Evolutionary conservation across 1,139 yeast genomes (phyloP), one percentile per base, ranked within the genome.

Genomic region (Pichia sp.): DNA sequence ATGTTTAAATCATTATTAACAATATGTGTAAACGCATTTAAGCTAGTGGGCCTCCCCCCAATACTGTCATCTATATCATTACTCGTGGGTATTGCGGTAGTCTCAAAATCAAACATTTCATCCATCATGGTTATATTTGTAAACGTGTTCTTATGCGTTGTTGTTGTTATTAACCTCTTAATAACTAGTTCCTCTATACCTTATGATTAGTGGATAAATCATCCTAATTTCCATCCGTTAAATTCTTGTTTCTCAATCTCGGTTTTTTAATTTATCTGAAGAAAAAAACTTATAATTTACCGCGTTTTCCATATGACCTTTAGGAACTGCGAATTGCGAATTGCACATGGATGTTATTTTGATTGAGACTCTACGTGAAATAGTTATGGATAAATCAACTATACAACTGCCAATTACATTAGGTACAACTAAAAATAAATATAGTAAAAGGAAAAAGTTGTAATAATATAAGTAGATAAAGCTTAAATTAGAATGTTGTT

Each of bases 91-190:
- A 36, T 36, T 11, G 41, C 9, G 11, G 41, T 47, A 38, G 9
- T 44, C 14, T 25, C 56, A 46, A 53, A 53, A 10, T 51, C 56
- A 51, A 53, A 53, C 6, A 53, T 43, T n/a, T 50, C 53, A 14
- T 41, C 51, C n/a, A 51, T 53, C 47, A 46, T 53, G 13, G 11
- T 13, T 25, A 6, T 34, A n/a, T 34, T 19, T 42, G 25, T 18
- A 31, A 11, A 28, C 31, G 29, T 28, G 10, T 34, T 19, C 47
- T 34, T 18, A 31, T 19, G 38, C 31, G 29, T 28, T 5, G 30
- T n/a, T 33, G 19, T 33, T 34, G 19, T 34, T 34, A 34, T 34
- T 34, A 34, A 34, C 38, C 38, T 34, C 38, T 34, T 34, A 34
- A 34, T 34, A 34, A 34, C 34, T 9, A 11, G n/a, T 31, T 5